Evolutionary conservation across 495 filamentous ascomycete genomes (phyloP), one percentile per base, ranked within the genome.

Genomic region (Aspergillus taichungensis): DNA sequence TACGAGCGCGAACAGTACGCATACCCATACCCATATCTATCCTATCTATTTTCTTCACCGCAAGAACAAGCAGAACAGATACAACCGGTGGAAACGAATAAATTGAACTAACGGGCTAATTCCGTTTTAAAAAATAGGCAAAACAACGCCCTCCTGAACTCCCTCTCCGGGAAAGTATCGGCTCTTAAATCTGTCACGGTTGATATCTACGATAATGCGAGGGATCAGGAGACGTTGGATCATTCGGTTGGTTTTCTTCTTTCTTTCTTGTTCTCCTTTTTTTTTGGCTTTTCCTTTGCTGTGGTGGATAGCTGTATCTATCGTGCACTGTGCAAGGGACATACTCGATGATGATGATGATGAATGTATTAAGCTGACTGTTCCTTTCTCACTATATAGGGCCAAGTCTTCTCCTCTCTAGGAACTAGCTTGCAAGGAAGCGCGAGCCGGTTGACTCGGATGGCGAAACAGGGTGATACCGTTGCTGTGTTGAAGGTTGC

Each of bases 121-220:
- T n/a, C n/a, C n/a, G n/a, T n/a, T n/a, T n/a, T n/a, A n/a, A n/a
- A n/a, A n/a, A n/a, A n/a, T n/a, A n/a, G n/a, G n/a, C n/a, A 98
- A 69, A 98, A 98, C 70, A 95, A 95, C 68, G 82, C 87, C 56
- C 89, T 92, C 60, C 84, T 98, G 40, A 83, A 88, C 55, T 89
- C 94, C 56, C 83, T 98, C 14, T 82, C 86, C 11, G 74, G 76
- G 24, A 98, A 98, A 65, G 88, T 96, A 29, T 86, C 86, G 36
- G 87, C 88, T 30, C 77, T 98, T 42, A 89, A 90, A 56, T 83
- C 83, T 52, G 88, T 98, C n/a, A 98, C 92, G n/a, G 80, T 96
- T 36, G 87, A 97, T 68, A 98, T 98, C 61, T 94, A 96, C 69
- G 89, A 96, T 68, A 85, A 89, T 59, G 92, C 92, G 33, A 77